Base-by-base conservation (phyloP, 139 green algal species). In the Klebsormidium nitens region DNA sequence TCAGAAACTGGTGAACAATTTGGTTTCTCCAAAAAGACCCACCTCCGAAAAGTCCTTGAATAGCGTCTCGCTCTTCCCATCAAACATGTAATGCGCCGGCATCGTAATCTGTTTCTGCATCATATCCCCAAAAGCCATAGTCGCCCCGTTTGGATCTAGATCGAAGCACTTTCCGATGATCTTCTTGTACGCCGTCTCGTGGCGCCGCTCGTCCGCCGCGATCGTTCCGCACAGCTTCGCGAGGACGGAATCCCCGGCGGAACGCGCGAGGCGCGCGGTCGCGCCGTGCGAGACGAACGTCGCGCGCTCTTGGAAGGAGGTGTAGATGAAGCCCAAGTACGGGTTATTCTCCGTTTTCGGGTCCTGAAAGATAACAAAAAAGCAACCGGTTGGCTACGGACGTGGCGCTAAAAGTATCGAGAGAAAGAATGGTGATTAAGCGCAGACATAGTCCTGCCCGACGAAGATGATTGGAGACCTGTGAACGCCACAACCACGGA, bases 101-200 rank as follows among this genome's bases (percentile, higher is more conserved):
- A 98, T 98, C 3, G 95, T 88, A 74, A 98, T 96, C 86, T 96
- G 89, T 83, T 96, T 96, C 44, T 74, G 75, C 90, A 98, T 97
- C 93, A 98, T 98, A 83, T 96, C 91, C 4, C 82, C 87, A 75
- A 96, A 97, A 1, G 86, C 88, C 4, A 95, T 39, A 78, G 95
- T 89, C n/a, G 91, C 79, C 61, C 89, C 89, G 60, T 88, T 71
- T 37, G 87, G 87, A 75, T 98, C 93, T 37, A 74, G 66, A 82
- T 84, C 76, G 69, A 96, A 94, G 36, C 96, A 60, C 52, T 87
- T 81, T 36, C 95, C 87, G 46, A 96, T 84, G 74, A 97, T 93
- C 71, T 56, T 14, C 52, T 14, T 61, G 85, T 96, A 96, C 36
- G 91, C 93, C 3, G 87, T 85, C 85, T 98, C 93, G 78, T 98